Conservation (phyloP, 2,329 filamentous ascomycete species). For the Apiospora hydei region DNA sequence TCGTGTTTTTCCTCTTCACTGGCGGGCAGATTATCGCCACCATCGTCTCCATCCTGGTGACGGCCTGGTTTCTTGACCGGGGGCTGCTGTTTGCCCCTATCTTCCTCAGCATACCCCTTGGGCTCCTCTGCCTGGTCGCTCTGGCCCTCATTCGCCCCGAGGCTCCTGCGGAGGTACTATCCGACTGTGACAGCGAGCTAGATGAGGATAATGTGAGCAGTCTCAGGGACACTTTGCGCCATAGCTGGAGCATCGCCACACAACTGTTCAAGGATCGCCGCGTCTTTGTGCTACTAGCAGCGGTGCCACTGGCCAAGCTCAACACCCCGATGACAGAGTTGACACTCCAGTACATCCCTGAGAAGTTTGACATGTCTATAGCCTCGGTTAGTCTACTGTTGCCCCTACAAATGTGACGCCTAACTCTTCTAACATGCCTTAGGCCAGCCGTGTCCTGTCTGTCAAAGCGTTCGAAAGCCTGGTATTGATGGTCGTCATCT, state of each 20-base stretch:
- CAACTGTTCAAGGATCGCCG: neutral
- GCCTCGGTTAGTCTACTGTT: neutral
- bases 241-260: neutral
- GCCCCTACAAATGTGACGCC: too few species aligned
- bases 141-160: neutral
- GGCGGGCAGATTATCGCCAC: constrained; percentile 9
- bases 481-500: constrained; percentile 15
- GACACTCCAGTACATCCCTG: neutral
- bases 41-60: neutral
- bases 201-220: fast-evolving
- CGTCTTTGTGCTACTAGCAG: neutral
- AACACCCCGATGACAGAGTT: constrained; percentile 1
- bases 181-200: neutral
- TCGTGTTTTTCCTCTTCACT: constrained; percentile 13
- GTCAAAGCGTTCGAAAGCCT: constrained; percentile 15
- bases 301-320: constrained; percentile 7
- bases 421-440: neutral
- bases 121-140: neutral
- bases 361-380: constrained; percentile 6
- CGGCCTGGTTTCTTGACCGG: constrained; percentile 16
- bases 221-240: neutral
- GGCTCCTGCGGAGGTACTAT: too few species aligned
- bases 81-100: constrained; percentile 1
- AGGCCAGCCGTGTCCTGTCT: constrained; percentile 6
- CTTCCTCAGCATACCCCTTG: neutral